phyloP scores from a whole-genome alignment of 2,329 filamentous ascomycete species.

The Penicillium vulpinum region DNA sequence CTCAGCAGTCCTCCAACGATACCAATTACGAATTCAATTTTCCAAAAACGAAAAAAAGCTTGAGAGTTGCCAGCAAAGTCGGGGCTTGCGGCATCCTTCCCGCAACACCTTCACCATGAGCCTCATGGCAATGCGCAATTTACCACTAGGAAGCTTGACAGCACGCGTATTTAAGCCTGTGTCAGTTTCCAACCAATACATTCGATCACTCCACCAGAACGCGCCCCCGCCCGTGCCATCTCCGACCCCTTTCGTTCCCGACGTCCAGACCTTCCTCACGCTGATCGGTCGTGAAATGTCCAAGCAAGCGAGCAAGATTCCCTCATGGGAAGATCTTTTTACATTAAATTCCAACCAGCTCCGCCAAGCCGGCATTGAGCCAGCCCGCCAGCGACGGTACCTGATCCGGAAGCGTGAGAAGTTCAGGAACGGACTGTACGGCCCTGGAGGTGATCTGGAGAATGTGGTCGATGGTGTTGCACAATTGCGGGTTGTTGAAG shows the following conservation, averaged over 20 bases:
- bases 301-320: slow-evolving; percentile 81
- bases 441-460: slow-evolving; percentile 78
- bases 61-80: background rate
- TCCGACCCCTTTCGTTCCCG: slow-evolving; percentile 82
- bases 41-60: background rate
- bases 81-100: slow-evolving; percentile 3
- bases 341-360: slow-evolving; percentile 74
- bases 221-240: slow-evolving; percentile 56
- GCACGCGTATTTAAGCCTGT: slow-evolving; percentile 28
- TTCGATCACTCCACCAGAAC: slow-evolving; percentile 46
- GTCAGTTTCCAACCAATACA: slow-evolving; percentile 31
- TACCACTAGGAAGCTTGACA: slow-evolving; percentile 28
- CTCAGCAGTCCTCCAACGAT: background rate
- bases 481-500: slow-evolving; percentile 59
- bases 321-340: slow-evolving; percentile 89
- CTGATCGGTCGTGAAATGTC: slow-evolving; percentile 86
- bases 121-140: slow-evolving; percentile 34
- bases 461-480: slow-evolving; percentile 66
- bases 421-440: slow-evolving; percentile 74
- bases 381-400: slow-evolving; percentile 77
- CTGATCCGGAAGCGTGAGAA: slow-evolving; percentile 84
- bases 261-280: slow-evolving; percentile 80
- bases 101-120: slow-evolving; percentile 8
- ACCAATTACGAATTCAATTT: background rate
- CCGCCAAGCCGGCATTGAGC: slow-evolving; percentile 81